Evolutionary conservation across 2,329 filamentous ascomycete genomes (phyloP), one percentile per base, ranked within the genome.

Genomic region (Fusarium caatingaense): DNA sequence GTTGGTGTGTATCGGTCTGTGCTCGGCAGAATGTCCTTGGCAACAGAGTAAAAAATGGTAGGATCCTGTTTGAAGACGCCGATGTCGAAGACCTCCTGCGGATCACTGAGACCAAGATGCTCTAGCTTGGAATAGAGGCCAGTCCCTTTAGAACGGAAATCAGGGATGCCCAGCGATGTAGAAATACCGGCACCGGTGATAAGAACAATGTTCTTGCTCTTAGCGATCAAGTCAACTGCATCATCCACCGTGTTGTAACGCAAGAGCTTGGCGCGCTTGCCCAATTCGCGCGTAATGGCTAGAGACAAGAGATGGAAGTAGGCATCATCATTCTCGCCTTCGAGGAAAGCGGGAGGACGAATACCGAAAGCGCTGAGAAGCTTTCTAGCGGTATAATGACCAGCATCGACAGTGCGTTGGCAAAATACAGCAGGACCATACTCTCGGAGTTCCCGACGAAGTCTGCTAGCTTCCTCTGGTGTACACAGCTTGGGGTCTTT

Each of bases 101-200:
- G 95, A 74, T 98, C 94, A 68, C 84, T 89, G 65, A 91, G 83
- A 9, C 93, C 94, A 64, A 96, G 87, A 75, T 93, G 89, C 73
- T 88, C 90, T 54, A 98, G 85, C 77, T 94, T 91, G 47, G 93
- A 91, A 81, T 98, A 98, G 59, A 98, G 91, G 51, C 95, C 95
- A 2, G 91, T 97, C 76, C 93, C 92, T 79, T 96, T 96, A 55
- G 94, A 98, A 71, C 96, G 91, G 77, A 99, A 99, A 79, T 99
- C 96, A 7, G 96, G 96, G 64, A 99, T 98, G 66, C 96, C 96
- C 21, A 99, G 89, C 54, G 93, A 97, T 1, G 96, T 99, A 27
- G 94, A 98, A 72, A 99, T 98, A 72, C 96, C 96, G 20, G 96
- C 96, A 54, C 96, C 96, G 2, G 96, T 98, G 72, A 99, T 88